Base-by-base conservation (phyloP, 2,329 filamentous ascomycete genomes). In the Fusarium burgessii region DNA sequence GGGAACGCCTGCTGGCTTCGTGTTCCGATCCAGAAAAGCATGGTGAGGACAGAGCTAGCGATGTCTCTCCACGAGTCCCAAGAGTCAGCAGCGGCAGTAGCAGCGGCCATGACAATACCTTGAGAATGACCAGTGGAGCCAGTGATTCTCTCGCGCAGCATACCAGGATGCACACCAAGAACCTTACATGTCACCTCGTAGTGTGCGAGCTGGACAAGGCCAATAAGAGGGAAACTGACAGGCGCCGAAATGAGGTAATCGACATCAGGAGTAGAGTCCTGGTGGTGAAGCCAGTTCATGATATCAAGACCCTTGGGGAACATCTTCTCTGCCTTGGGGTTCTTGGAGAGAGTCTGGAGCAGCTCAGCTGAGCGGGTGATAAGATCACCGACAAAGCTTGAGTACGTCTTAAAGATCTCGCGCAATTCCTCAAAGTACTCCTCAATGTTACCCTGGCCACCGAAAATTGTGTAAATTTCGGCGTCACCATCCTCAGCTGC, bases 361-460 rank as follows among this genome's bases (percentile, higher is more conserved):
- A 97, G 90, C 78, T 97, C 92, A 17, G 96, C 95, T 11, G 94
- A 91, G 27, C 90, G 88, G 32, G 88, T 87, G 77, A 99, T 88
- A 71, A 98, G 90, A 72, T 97, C 94, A 74, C 93, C 92, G 8
- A 98, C 90, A 74, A 99, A 97, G 32, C 92, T 92, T 15, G 93
- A 92, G 83, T 99, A 99, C 65, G 95, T 97, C 76, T 87, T 90
- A 85, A 95, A 95, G 63, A 98, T 89, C 80, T 97, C 92, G 61
- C 96, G 91, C 69, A 99, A 89, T 85, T 99, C 96, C 75, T 99
- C 95, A 78, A 99, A 99, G 84, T 99, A 99, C 84, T 99, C 97
- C 83, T 99, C 95, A 71, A 99, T 98, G 82, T 99, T 99, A 76
- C 96, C 96, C 81, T 99, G 96, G 10, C 96, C 96, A 66, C 96